phyloP scores from a whole-genome alignment of 225 moss, liverwort and hornwort genomes.

The Sphagnum tenellum region DNA sequence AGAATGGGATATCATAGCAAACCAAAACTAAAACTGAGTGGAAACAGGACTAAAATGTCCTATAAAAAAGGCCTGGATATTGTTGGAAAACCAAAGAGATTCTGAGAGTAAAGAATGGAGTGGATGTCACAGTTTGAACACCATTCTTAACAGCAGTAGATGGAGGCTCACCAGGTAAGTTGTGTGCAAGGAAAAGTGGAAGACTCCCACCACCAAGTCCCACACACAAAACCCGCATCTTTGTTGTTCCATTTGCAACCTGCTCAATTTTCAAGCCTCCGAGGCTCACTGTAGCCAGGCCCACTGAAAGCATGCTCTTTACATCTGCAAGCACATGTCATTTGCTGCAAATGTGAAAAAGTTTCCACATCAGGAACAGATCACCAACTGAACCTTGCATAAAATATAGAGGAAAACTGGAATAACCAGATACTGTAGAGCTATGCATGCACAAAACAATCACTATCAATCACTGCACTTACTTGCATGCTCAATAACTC shows the following conservation, averaged over 20 bases:
- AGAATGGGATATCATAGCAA: too few relatives aligned
- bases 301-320: slow-evolving; percentile 86
- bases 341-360: slow-evolving; percentile 6
- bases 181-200: slow-evolving; percentile 85
- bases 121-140: too few relatives aligned
- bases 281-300: slow-evolving; percentile 73
- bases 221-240: slow-evolving; percentile 83
- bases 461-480: too few relatives aligned
- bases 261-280: slow-evolving; percentile 61
- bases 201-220: slow-evolving; percentile 92
- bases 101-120: too few relatives aligned
- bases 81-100: too few relatives aligned
- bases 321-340: slow-evolving; percentile 52
- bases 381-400: not conserved
- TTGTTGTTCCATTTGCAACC: slow-evolving; percentile 35
- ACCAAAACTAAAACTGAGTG: too few relatives aligned
- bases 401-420: not conserved
- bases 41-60: too few relatives aligned
- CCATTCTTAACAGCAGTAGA: too few relatives aligned
- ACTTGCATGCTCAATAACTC: not conserved
- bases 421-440: not conserved
- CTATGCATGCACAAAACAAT: not conserved
- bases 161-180: slow-evolving; percentile 50
- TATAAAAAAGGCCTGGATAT: too few relatives aligned
- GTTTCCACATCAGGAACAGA: not conserved